Evolutionary conservation across 352 stramenopile genomes (phyloP).

Genomic region (Peronospora destructor): DNA sequence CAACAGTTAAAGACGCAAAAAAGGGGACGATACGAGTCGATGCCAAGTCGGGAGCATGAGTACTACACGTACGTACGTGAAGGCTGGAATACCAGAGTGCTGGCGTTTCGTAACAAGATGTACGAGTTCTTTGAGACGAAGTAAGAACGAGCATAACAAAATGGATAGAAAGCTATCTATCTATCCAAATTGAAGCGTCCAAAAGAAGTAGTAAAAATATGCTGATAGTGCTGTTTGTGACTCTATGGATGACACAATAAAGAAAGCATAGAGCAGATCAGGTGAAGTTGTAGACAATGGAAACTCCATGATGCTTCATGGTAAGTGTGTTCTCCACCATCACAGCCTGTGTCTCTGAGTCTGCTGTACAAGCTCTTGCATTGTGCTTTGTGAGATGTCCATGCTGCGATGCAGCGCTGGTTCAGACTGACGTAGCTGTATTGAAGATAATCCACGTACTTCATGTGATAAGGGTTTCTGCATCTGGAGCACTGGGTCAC

Average conservation of each 20-base stretch:
- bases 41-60: slow-evolving; percentile 71
- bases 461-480: slow-evolving; percentile 40
- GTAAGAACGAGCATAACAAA: slow-evolving; percentile 5
- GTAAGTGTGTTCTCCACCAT: slow-evolving; percentile 51
- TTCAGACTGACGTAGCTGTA: slow-evolving; percentile 42
- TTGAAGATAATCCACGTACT: slow-evolving; percentile 40
- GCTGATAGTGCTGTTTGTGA: slow-evolving; percentile 2
- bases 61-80: slow-evolving; percentile 73
- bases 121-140: slow-evolving; percentile 49
- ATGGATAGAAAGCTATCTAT: too few relatives aligned
- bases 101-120: slow-evolving; percentile 51
- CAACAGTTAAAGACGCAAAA: slow-evolving; percentile 15
- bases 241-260: too few relatives aligned
- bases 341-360: slow-evolving; percentile 62
- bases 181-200: too few relatives aligned
- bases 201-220: not conserved
- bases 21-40: slow-evolving; percentile 50
- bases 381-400: slow-evolving; percentile 33
- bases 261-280: too few relatives aligned
- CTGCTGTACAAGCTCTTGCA: slow-evolving; percentile 60
- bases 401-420: slow-evolving; percentile 31
- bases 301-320: slow-evolving; percentile 41
- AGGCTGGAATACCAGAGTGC: slow-evolving; percentile 64
- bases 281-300: slow-evolving; percentile 20
- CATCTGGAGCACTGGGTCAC: slow-evolving; percentile 40